A percentile compares a stretch with the other conserved stretches of the same genome.
phyloP scores from a whole-genome alignment of 177 flowering plant species.

The Telopea speciosissima region DNA sequence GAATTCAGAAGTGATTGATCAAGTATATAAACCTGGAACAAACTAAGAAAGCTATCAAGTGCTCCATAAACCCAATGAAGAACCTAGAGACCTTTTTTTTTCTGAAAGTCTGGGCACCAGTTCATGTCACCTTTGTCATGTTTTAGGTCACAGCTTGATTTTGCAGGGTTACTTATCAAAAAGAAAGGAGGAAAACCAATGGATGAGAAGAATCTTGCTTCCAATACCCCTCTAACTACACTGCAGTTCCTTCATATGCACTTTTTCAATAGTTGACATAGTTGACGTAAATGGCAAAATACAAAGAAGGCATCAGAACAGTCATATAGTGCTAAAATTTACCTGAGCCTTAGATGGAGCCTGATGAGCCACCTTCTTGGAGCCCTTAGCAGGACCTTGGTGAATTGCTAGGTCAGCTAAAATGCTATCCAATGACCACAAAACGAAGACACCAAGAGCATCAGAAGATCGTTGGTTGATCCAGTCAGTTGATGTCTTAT shows the following conservation, averaged over 20 bases:
- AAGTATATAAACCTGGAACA: not conserved
- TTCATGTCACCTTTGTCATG: too few relatives aligned
- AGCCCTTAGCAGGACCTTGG: slow-evolving; percentile 48
- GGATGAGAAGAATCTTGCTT: too few relatives aligned
- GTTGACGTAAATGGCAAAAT: too few relatives aligned
- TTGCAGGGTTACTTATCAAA: too few relatives aligned
- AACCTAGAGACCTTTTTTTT: slow-evolving; percentile 36
- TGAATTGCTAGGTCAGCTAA: slow-evolving; percentile 60
- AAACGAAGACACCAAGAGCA: slow-evolving; percentile 60
- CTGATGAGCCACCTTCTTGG: slow-evolving; percentile 57
- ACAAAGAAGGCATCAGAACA: too few relatives aligned
- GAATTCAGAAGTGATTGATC: not conserved
- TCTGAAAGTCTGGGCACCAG: too few relatives aligned
- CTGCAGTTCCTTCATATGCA: too few relatives aligned
- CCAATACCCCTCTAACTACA: too few relatives aligned
- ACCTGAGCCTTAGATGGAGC: slow-evolving; percentile 81
- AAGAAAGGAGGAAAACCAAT: too few relatives aligned
- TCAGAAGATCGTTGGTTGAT: slow-evolving; percentile 53
- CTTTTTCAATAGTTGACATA: too few relatives aligned
- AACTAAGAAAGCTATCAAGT: slow-evolving; percentile 48
- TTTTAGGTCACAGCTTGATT: too few relatives aligned
- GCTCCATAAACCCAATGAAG: slow-evolving; percentile 73
- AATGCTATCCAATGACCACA: slow-evolving; percentile 68
- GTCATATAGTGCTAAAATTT: slow-evolving; percentile 3
- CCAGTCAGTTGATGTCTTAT: slow-evolving; percentile 86